Conservation (phyloP, 2,329 filamentous ascomycete genomes). For the Arachnopeziza araneosa region DNA sequence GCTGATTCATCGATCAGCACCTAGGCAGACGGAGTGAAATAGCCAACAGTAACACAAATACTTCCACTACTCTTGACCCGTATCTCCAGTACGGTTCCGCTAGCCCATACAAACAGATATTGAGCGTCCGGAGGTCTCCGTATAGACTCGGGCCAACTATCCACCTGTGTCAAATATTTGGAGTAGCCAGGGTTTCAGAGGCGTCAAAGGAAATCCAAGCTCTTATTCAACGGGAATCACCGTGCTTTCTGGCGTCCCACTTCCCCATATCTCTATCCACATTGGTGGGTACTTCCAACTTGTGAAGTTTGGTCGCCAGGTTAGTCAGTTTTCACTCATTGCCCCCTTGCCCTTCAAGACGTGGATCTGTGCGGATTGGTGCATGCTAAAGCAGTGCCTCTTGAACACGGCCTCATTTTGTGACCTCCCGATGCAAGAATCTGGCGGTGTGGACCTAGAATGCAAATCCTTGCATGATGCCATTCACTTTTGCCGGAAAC, state of each 20-base stretch:
- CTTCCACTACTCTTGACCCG: neutral
- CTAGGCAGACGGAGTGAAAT: neutral
- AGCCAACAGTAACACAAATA: neutral
- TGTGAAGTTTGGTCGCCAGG: constrained; percentile 12
- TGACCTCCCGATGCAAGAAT: constrained; percentile 14
- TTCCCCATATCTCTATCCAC: constrained; percentile 23
- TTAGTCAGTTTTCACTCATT: constrained; percentile 16
- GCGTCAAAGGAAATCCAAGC: constrained; percentile 13
- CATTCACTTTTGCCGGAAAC: neutral
- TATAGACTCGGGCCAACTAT: neutral
- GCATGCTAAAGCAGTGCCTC: constrained; percentile 21
- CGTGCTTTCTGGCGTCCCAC: constrained; percentile 25
- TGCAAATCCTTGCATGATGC: neutral
- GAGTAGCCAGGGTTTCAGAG: constrained; percentile 7
- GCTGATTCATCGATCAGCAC: constrained; percentile 6
- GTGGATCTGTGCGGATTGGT: constrained; percentile 22
- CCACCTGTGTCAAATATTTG: neutral
- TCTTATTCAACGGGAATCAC: constrained; percentile 8
- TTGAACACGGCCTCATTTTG: constrained; percentile 6
- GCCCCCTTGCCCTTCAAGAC: constrained; percentile 14
- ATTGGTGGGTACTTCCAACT: constrained; percentile 25
- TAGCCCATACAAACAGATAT: neutral
- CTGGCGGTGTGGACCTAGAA: constrained; percentile 18
- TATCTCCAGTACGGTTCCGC: neutral
- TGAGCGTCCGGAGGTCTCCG: neutral